Percentiles rank a stretch among this genome's conserved stretches.
Conservation (phyloP, 441 rosid genomes). For the Erodium texanum region DNA sequence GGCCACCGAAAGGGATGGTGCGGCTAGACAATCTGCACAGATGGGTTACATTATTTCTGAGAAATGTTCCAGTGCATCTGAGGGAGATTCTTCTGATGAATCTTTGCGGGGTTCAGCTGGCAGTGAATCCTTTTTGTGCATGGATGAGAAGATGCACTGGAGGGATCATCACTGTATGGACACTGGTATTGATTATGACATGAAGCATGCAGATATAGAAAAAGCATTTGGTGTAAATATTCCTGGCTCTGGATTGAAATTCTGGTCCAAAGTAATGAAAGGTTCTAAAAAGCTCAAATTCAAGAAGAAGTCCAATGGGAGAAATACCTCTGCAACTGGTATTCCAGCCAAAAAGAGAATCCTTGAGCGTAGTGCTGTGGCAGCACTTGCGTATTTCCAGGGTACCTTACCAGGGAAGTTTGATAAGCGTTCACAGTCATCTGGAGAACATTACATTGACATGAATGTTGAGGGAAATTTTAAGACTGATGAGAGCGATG, state of each 20-base stretch:
- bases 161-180: conserved; percentile 81
- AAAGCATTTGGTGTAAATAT: conserved; percentile 86
- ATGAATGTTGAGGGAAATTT: conserved; percentile 33
- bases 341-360: conserved; percentile 60
- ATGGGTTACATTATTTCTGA: conserved; percentile 59
- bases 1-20: conserved; percentile 56
- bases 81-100: conserved; percentile 36
- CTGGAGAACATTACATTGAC: conserved; percentile 30
- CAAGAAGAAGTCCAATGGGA: conserved; percentile 55
- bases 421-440: conserved; percentile 31
- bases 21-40: conserved; percentile 77
- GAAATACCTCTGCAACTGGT: conserved; percentile 34
- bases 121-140: conserved; percentile 44
- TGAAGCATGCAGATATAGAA: conserved; percentile 90
- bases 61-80: conserved; percentile 30
- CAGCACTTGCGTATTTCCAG: conserved; percentile 64
- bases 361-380: conserved; percentile 74
- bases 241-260: conserved; percentile 69
- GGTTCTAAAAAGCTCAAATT: conserved; percentile 47
- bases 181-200: conserved; percentile 67
- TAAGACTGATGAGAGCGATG: conserved; percentile 32
- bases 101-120: conserved; percentile 29
- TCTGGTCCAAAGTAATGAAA: conserved; percentile 57
- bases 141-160: conserved; percentile 75
- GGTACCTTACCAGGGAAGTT: conserved; percentile 32